Base-by-base conservation (phyloP, 2,329 filamentous ascomycete species). In the Talaromyces verruculosus region DNA sequence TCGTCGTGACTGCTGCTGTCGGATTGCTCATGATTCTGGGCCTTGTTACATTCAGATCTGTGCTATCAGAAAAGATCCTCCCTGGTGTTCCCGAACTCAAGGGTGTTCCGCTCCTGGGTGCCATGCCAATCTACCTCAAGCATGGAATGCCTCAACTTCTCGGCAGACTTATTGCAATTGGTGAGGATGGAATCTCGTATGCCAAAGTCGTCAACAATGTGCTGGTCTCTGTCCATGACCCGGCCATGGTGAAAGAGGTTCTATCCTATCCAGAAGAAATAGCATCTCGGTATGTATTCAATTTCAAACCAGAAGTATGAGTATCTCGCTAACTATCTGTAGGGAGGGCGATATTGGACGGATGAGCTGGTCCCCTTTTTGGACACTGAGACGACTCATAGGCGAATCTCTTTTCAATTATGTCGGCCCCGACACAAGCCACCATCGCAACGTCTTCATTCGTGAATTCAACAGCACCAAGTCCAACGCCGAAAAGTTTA, bases 111-210 rank as follows among this genome's bases (percentile, higher is more conserved):
- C 33, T 63, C 19, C 41, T 63, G 13, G 61, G 61, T 30, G 61
- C 61, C 17, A 63, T 63, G 61, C 61, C 61, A 2, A 63, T 63
- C 47, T 63, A 63, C 41, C 47, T 63, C 61, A 57, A 63, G 37
- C 47, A 63, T 45, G 61, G 61, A 55, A 63, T 63, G 61, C 61
- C 61, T 28, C 45, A 63, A 7, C 49, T 63, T 41, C 61, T 63
- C 15, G 39, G 61, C 0, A 57, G 35, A 43, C 61, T 57, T 15
- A 63, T 63, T 33, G 61, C 61, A 33, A 39, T 51, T 41, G 61
- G 61, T 19, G 61, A 63, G 17, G 61, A 63, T n/a, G 61, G 61
- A 15, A 63, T 63, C 19, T 63, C 61, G 25, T 63, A 63, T 47
- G 61, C 51, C 30, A 63, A 63, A 19, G 61, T 63, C 15, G 61